These are phyloP conservation scores for Choiromyces venosus DNA, from an alignment of 495 filamentous ascomycete species.

Conservation along the genomic window DNA sequence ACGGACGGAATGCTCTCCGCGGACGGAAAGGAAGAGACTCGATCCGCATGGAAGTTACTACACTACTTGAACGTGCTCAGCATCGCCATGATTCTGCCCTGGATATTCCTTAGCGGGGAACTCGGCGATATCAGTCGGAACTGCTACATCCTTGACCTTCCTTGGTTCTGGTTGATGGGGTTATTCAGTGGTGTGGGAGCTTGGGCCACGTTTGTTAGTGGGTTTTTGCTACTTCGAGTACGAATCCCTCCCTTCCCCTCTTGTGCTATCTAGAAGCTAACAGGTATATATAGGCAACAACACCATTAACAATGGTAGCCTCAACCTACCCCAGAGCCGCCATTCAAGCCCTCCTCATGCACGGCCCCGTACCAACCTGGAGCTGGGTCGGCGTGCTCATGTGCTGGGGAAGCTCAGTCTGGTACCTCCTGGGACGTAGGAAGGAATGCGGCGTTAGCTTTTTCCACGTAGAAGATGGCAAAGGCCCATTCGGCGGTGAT, in stretches of 20 bases:
- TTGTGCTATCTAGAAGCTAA: slow-evolving; percentile 21
- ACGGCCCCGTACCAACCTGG: slow-evolving; percentile 41
- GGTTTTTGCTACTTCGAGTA: slow-evolving; percentile 34
- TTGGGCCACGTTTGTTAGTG: slow-evolving; percentile 33
- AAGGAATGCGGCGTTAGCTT: slow-evolving; percentile 42
- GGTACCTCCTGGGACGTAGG: slow-evolving; percentile 48
- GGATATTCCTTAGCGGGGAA: slow-evolving; percentile 49
- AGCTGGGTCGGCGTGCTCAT: slow-evolving; percentile 48
- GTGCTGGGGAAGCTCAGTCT: slow-evolving; percentile 48
- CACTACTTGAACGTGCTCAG: slow-evolving; percentile 51
- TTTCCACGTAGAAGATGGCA: slow-evolving; percentile 23
- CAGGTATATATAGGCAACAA: slow-evolving; percentile 30
- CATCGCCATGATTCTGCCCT: slow-evolving; percentile 48
- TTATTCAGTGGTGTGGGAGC: slow-evolving; percentile 40
- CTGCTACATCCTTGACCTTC: slow-evolving; percentile 51
- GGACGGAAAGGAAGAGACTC: slow-evolving; percentile 45
- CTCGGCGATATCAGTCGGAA: slow-evolving; percentile 47
- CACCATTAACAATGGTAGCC: slow-evolving; percentile 39
- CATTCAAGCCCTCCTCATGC: slow-evolving; percentile 42
- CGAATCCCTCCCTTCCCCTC: not conserved
- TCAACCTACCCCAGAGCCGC: slow-evolving; percentile 37
- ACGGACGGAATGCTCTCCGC: slow-evolving; percentile 16
- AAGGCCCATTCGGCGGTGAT: slow-evolving; percentile 10
- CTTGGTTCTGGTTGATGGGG: slow-evolving; percentile 49
- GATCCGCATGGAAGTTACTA: slow-evolving; percentile 49